A percentile compares a stretch with the other conserved stretches of the same genome.
Conservation (phyloP, 2,329 filamentous ascomycete genomes). For the Xylariales sp. region DNA sequence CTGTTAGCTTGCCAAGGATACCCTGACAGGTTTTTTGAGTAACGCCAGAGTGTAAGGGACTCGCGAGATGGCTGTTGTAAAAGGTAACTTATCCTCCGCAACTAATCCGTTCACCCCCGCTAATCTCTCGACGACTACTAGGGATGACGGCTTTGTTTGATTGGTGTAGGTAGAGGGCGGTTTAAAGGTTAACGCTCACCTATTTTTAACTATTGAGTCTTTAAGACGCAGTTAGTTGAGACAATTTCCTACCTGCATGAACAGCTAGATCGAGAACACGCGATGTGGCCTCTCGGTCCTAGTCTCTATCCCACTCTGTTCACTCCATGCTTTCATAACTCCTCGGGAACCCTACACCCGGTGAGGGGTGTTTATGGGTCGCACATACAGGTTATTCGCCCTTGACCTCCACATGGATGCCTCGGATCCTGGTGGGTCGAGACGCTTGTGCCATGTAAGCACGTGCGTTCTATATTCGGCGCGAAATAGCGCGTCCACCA, state of each 20-base stretch:
- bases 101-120: too few species aligned
- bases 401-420: too few species aligned
- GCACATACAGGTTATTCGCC: neutral
- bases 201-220: neutral
- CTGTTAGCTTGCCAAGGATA: neutral
- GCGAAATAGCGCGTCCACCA: neutral
- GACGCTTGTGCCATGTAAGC: neutral
- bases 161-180: too few species aligned
- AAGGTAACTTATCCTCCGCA: too few species aligned
- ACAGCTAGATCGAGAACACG: neutral
- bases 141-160: too few species aligned
- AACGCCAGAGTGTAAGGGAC: too few species aligned
- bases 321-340: neutral
- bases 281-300: conserved; percentile 4
- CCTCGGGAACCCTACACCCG: neutral
- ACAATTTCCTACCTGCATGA: neutral
- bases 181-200: neutral
- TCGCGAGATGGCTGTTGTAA: too few species aligned
- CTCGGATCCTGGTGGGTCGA: neutral
- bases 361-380: neutral
- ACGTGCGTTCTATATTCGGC: conserved; percentile 3
- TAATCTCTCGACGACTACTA: too few species aligned
- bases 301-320: too few species aligned
- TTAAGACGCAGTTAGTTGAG: neutral
- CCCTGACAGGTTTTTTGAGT: neutral